Evolutionary conservation across 805 yeast species (phyloP).

Genomic region (Saccharomycopsis sp.): DNA sequence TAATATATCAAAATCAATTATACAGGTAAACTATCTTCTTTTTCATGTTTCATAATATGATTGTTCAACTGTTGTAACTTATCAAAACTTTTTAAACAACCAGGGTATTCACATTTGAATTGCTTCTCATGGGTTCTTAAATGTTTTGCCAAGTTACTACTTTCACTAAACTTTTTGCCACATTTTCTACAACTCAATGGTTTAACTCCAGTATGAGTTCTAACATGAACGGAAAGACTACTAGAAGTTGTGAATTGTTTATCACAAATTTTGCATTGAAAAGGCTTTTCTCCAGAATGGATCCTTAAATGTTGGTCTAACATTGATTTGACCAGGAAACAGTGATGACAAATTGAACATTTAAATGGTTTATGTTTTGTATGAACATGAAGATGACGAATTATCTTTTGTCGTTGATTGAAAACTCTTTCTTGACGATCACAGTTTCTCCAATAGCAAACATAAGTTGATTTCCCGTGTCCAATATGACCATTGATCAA

Average conservation of each 20-base stretch:
- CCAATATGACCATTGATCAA: conserved; percentile 59
- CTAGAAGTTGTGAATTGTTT: conserved; percentile 77
- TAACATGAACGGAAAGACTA: conserved; percentile 68
- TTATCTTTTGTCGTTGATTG: conserved; percentile 2
- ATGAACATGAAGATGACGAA: conserved; percentile 37
- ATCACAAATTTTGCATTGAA: conserved; percentile 57
- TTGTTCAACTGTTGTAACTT: conserved; percentile 11
- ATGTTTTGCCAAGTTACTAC: conserved; percentile 82
- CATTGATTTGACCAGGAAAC: conserved; percentile 70
- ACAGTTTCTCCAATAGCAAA: conserved; percentile 76
- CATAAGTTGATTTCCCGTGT: conserved; percentile 57
- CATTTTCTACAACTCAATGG: conserved; percentile 80
- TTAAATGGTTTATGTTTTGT: conserved; percentile 73
- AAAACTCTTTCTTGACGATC: conserved; percentile 17
- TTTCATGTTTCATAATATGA: conserved; percentile 13
- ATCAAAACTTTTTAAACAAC: conserved; percentile 16
- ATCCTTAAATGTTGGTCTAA: conserved; percentile 71
- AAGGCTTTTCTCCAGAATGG: conserved; percentile 90
- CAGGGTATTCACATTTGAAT: conserved; percentile 6
- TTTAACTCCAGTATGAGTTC: conserved; percentile 87
- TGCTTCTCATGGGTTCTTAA: conserved; percentile 59
- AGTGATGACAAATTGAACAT: conserved; percentile 58
- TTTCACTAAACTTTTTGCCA: conserved; percentile 76
- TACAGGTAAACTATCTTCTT: no score
- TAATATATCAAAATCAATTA: no score